Base-by-base conservation (phyloP, 768 basidiomycete genomes). In the Suillus subluteus region DNA sequence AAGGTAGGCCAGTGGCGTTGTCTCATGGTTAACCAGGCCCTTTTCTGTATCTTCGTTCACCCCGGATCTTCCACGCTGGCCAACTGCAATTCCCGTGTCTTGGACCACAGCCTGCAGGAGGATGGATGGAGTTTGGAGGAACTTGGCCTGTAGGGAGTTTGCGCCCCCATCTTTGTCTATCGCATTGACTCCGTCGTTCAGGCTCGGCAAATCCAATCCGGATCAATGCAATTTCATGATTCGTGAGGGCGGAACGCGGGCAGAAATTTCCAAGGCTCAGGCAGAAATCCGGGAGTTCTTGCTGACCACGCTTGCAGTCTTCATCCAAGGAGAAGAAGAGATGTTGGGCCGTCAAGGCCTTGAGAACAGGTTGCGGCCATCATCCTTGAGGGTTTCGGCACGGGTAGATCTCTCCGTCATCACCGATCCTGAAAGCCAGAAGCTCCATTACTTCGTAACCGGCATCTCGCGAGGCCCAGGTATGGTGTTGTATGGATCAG, bases 311-410 rank as follows among this genome's bases (percentile, higher is more conserved):
- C 35, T 56, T 11, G 11, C 6, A 0, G 5, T 1, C 16, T n/a
- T 13, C 21, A 37, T 56, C n/a, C 0, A 0, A 1, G 55, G 35
- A n/a, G 35, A 56, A 56, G 55, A 56, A 56, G 1, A 1, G 3
- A 6, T 3, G 21, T 56, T 56, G 12, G 1, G 0, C 1, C 6
- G 18, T 18, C 0, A 2, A 0, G 6, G 11, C 32, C 11, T n/a
- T 6, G 0, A 56, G 35, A n/a, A 37, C 35, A 35, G 3, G 6
- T 6, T 23, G 46, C n/a, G 0, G 5, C n/a, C n/a, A 5, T 56
- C 35, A 6, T 56, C 55, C 13, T 56, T 56, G 55, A 56, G 55
- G 16, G 55, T 56, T 12, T 56, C 35, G 0, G 55, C 55, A 35
- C 12, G 21, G 55, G 5, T 56, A n/a, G 35, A 56, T 56, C 21